Evolutionary conservation across 2,329 filamentous ascomycete genomes (phyloP).

Genomic region (Paecilomyces sp.): DNA sequence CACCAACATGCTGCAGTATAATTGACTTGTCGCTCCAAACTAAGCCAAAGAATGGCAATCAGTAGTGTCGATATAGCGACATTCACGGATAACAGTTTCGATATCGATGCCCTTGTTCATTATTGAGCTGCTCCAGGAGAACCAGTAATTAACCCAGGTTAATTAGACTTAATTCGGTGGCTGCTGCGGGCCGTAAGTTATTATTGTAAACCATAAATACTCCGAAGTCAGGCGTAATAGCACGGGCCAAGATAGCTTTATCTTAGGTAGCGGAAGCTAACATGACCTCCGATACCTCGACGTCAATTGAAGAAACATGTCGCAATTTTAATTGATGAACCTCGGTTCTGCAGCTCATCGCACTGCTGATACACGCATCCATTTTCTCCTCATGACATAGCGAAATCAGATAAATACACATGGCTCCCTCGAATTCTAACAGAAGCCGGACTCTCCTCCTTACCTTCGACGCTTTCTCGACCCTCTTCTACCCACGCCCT

Average conservation of each 20-base stretch:
- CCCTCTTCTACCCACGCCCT: slow-evolving; percentile 34
- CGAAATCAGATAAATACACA: neutral
- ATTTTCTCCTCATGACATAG: neutral
- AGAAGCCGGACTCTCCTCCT: slow-evolving; percentile 27
- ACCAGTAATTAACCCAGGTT: neutral
- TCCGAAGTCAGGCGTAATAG: neutral
- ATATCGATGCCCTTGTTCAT: neutral
- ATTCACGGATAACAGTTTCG: too few relatives aligned
- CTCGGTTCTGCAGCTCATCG: neutral
- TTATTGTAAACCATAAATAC: neutral
- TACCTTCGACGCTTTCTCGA: slow-evolving; percentile 40
- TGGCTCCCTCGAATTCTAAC: neutral
- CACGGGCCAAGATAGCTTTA: neutral
- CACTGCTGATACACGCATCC: neutral
- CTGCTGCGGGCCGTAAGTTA: neutral
- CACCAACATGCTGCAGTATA: too few relatives aligned
- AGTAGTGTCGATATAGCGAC: too few relatives aligned
- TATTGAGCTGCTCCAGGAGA: neutral
- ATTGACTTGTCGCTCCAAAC: too few relatives aligned
- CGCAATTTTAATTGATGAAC: neutral
- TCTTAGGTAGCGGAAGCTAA: neutral
- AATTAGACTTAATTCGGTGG: neutral
- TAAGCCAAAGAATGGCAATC: too few relatives aligned
- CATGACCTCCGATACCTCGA: neutral
- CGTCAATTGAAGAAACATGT: neutral